Evolutionary conservation across 2,329 filamentous ascomycete species (phyloP).

Genomic region (Aplosporella prunicola): DNA sequence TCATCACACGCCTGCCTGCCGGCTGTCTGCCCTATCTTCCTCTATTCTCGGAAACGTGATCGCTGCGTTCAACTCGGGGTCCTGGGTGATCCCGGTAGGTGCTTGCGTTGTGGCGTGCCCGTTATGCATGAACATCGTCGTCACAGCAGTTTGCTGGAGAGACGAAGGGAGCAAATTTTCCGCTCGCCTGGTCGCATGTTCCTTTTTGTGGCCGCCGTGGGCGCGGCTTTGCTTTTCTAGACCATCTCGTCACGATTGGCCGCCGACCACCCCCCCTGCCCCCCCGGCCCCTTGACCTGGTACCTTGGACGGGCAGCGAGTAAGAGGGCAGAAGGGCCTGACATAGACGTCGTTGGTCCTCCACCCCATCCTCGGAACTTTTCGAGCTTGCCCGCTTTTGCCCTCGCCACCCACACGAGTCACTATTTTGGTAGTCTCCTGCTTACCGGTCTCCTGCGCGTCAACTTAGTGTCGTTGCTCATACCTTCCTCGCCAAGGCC

Average conservation of each 20-base stretch:
- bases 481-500: too few relatives aligned
- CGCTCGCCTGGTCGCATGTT: slow-evolving; percentile 23
- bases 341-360: slow-evolving; percentile 26
- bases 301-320: slow-evolving; percentile 27
- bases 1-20: slow-evolving; percentile 1
- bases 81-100: slow-evolving; percentile 8
- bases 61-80: neutral
- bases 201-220: slow-evolving; percentile 4
- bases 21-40: neutral
- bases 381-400: slow-evolving; percentile 6
- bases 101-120: slow-evolving; percentile 13
- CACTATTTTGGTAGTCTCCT: too few relatives aligned
- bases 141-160: slow-evolving; percentile 13
- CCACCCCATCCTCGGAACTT: slow-evolving; percentile 6
- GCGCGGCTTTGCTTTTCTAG: slow-evolving; percentile 2
- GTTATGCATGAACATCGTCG: slow-evolving; percentile 22
- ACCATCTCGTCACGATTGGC: slow-evolving; percentile 3
- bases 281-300: slow-evolving; percentile 21
- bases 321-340: slow-evolving; percentile 22
- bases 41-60: neutral
- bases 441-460: too few relatives aligned
- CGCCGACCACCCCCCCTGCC: neutral
- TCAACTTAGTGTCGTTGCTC: too few relatives aligned
- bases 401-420: slow-evolving; percentile 1
- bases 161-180: slow-evolving; percentile 20